Evolutionary conservation across 352 stramenopile species (phyloP).

Genomic region (Phytophthora ramorum): DNA sequence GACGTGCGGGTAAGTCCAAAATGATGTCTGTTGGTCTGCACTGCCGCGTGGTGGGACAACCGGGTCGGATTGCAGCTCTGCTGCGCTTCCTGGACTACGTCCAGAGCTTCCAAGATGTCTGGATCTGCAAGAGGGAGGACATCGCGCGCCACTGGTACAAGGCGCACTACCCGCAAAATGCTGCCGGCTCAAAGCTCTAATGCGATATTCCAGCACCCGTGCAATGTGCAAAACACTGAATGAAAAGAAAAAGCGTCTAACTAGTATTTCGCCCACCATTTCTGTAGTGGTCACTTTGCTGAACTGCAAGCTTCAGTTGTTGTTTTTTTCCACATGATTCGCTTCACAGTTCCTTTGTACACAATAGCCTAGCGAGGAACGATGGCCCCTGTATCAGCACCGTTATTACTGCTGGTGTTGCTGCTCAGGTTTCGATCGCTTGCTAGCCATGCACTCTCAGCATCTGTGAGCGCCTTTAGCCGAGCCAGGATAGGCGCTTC

Average conservation of each 20-base stretch:
- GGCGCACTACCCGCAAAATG: constrained; percentile 70
- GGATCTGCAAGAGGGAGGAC: constrained; percentile 93
- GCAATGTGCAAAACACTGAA: neutral
- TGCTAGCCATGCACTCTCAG: constrained; percentile 72
- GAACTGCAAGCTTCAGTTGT: constrained; percentile 3
- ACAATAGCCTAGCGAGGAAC: constrained; percentile 43
- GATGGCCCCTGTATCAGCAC: constrained; percentile 39
- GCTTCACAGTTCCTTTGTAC: constrained; percentile 10
- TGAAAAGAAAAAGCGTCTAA: constrained; percentile 28
- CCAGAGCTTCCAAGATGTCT: constrained; percentile 91
- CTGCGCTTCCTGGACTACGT: constrained; percentile 95
- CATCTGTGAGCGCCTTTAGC: constrained; percentile 73
- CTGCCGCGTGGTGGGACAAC: constrained; percentile 91
- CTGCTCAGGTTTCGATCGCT: constrained; percentile 58
- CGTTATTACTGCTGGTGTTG: constrained; percentile 30
- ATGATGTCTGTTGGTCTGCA: constrained; percentile 97
- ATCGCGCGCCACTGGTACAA: constrained; percentile 97
- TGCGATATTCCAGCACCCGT: neutral
- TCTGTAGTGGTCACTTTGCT: constrained; percentile 28
- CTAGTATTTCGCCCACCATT: constrained; percentile 39
- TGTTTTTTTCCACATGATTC: constrained; percentile 21
- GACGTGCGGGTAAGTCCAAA: constrained; percentile 85
- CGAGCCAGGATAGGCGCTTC: constrained; percentile 66
- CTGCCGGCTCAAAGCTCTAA: constrained; percentile 57
- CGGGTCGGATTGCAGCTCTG: constrained; percentile 89